Percentiles rank a stretch among this genome's conserved stretches.
Evolutionary conservation across 192 early-diverging fungal species (phyloP).

Genomic region (Entomortierella beljakovae): DNA sequence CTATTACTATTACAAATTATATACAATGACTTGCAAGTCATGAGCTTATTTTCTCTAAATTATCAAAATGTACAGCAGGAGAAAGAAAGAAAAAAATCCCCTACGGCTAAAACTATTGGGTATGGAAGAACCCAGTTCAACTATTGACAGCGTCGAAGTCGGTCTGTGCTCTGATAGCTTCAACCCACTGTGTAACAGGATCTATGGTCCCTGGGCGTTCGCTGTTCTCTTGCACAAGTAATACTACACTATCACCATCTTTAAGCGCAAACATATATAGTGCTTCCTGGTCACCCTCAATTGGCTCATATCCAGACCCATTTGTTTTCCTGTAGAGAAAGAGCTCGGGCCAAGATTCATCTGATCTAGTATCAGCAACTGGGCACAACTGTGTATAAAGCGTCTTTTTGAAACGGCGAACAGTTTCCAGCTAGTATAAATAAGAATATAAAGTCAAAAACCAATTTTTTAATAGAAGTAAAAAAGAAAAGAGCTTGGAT

Average conservation of each 20-base stretch:
- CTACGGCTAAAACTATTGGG: too few relatives aligned
- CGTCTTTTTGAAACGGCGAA: conserved; percentile 44
- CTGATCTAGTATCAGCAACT: conserved; percentile 15
- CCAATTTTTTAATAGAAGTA: not conserved
- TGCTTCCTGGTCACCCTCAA: conserved; percentile 48
- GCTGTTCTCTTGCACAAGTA: conserved; percentile 28
- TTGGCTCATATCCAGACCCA: conserved; percentile 19
- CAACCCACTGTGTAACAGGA: conserved; percentile 43
- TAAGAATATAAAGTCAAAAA: not conserved
- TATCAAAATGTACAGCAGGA: not conserved
- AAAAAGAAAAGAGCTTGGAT: conserved; percentile 1
- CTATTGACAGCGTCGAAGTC: conserved; percentile 34
- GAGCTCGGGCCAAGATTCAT: conserved; percentile 39
- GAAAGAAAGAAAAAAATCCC: not conserved
- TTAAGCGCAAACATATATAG: conserved; percentile 53
- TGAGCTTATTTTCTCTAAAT: not conserved
- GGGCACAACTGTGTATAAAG: conserved; percentile 32
- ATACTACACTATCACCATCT: conserved; percentile 38
- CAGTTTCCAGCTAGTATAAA: conserved; percentile 38
- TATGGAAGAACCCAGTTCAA: not conserved
- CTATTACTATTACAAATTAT: too few relatives aligned
- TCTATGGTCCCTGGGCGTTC: conserved; percentile 6
- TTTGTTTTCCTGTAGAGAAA: conserved; percentile 18
- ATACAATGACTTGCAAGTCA: too few relatives aligned
- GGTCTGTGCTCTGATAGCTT: conserved; percentile 36